A percentile compares a stretch with the other conserved stretches of the same genome.
Conservation (phyloP, 2,329 filamentous ascomycete genomes). For the Dactylellina parvicollis region DNA sequence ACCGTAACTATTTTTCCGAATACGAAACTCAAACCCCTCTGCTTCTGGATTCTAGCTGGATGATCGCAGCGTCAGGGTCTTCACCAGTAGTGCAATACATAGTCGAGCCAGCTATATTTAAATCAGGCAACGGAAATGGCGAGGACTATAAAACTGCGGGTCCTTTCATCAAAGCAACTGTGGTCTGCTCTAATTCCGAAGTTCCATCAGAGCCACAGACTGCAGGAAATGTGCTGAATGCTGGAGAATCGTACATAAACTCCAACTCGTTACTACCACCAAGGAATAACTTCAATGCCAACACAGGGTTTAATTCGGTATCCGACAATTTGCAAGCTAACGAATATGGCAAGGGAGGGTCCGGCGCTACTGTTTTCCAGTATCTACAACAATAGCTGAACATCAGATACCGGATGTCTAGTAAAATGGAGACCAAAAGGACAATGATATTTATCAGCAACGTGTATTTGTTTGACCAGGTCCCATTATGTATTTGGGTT, state of each 20-base stretch:
- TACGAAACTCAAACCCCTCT: not conserved
- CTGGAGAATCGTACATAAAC: not conserved
- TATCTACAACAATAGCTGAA: too few relatives aligned
- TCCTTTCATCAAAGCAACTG: constrained; percentile 3
- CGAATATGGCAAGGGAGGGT: too few relatives aligned
- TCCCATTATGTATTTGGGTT: not conserved
- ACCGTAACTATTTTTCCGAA: too few relatives aligned
- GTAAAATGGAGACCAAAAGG: too few relatives aligned
- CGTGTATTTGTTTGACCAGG: not conserved
- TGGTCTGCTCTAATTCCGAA: not conserved
- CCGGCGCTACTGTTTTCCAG: too few relatives aligned
- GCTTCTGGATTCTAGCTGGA: not conserved
- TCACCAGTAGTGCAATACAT: not conserved
- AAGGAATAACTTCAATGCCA: too few relatives aligned
- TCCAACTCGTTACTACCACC: too few relatives aligned
- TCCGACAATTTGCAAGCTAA: too few relatives aligned
- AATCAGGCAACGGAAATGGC: constrained; percentile 12
- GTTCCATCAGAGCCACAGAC: not conserved
- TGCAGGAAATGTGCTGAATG: not conserved
- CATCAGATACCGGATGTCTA: too few relatives aligned
- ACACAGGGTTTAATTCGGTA: too few relatives aligned
- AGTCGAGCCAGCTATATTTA: constrained; percentile 1
- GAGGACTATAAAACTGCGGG: constrained; percentile 3
- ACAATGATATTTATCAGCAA: too few relatives aligned
- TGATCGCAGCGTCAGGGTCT: not conserved